A percentile compares a stretch with the other conserved stretches of the same genome.
phyloP scores from a whole-genome alignment of 495 filamentous ascomycete species.

The Daldinia vernicosa region DNA sequence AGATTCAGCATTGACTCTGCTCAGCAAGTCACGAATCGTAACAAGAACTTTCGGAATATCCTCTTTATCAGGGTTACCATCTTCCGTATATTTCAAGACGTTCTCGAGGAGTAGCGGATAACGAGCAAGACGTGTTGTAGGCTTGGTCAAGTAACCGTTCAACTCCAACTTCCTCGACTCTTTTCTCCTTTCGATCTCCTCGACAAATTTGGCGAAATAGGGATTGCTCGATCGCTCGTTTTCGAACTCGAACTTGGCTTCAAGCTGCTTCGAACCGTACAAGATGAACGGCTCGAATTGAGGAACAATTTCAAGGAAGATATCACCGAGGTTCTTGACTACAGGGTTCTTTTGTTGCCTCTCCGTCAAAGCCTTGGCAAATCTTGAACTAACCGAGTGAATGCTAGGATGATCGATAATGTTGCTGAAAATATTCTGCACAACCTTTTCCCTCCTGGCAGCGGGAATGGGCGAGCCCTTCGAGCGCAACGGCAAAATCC shows the following conservation, averaged over 20 bases:
- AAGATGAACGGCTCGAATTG: slow-evolving; percentile 95
- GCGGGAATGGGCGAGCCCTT: slow-evolving; percentile 87
- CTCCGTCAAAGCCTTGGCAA: slow-evolving; percentile 87
- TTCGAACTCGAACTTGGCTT: slow-evolving; percentile 98
- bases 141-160: slow-evolving; percentile 98
- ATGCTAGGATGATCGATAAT: slow-evolving; percentile 83
- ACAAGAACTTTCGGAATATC: slow-evolving; percentile 89
- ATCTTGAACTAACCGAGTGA: slow-evolving; percentile 83
- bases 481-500: slow-evolving; percentile 89
- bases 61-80: slow-evolving; percentile 85
- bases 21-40: slow-evolving; percentile 85
- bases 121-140: slow-evolving; percentile 92
- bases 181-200: slow-evolving; percentile 94
- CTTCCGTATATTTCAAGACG: slow-evolving; percentile 85
- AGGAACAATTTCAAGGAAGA: slow-evolving; percentile 91
- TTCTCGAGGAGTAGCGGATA: slow-evolving; percentile 96
- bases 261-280: slow-evolving; percentile 95
- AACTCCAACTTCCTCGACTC: slow-evolving; percentile 97
- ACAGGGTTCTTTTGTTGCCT: slow-evolving; percentile 90
- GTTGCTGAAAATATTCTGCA: slow-evolving; percentile 94
- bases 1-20: slow-evolving; percentile 90
- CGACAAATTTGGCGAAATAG: slow-evolving; percentile 88
- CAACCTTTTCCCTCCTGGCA: slow-evolving; percentile 85
- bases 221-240: slow-evolving; percentile 90
- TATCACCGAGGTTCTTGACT: slow-evolving; percentile 89